Evolutionary conservation across 108 stramenopile genomes (phyloP).

Genomic region (Epipyxis sp.): DNA sequence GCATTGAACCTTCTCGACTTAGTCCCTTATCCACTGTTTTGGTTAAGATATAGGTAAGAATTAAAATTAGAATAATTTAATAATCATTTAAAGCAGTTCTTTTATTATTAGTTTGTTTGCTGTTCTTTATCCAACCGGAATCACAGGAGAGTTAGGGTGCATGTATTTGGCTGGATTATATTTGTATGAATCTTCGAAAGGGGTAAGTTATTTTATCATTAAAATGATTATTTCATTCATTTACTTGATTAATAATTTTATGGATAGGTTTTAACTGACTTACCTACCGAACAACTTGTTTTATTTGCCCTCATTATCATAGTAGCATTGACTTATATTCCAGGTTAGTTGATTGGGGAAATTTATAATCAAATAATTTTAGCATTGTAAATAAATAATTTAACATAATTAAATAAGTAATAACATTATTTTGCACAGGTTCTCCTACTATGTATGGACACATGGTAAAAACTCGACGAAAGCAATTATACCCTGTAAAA

Average conservation of each 20-base stretch:
- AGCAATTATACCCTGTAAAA: conserved; percentile 4
- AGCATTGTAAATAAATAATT: too few species aligned
- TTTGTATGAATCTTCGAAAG: background rate
- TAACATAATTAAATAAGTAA: too few species aligned
- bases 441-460: conserved; percentile 30
- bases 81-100: background rate
- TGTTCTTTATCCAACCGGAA: conserved; percentile 21
- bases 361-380: too few species aligned
- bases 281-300: background rate
- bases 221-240: too few species aligned
- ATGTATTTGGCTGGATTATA: conserved; percentile 25
- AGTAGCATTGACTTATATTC: conserved; percentile 20
- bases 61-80: too few species aligned
- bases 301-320: background rate
- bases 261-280: background rate
- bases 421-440: conserved; percentile 9
- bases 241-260: background rate
- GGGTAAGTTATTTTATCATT: background rate
- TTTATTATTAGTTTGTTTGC: conserved; percentile 6
- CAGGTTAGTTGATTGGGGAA: conserved; percentile 13
- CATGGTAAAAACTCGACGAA: conserved; percentile 27
- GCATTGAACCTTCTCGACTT: conserved; percentile 64
- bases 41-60: conserved; percentile 89
- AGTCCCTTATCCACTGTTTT: conserved; percentile 80
- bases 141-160: conserved; percentile 32